These are phyloP conservation scores for Apiospora kogelbergensis DNA, from an alignment of 2,329 filamentous ascomycete genomes.

Conservation along the genomic window DNA sequence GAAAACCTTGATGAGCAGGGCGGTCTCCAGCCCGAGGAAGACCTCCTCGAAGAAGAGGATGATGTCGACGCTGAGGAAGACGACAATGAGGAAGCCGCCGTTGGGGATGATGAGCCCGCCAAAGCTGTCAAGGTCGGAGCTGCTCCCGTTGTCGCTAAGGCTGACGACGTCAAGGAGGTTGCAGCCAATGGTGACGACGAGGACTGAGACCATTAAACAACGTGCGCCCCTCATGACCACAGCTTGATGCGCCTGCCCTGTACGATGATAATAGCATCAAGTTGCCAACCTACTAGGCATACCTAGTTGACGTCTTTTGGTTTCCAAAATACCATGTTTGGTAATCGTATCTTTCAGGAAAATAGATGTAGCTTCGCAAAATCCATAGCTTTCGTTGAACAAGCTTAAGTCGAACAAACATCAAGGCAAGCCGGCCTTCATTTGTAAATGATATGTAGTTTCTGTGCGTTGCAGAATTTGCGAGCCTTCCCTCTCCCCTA, in stretches of 20 bases:
- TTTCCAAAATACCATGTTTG: background rate
- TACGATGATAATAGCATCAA: background rate
- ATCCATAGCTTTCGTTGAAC: background rate
- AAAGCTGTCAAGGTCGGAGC: constrained; percentile 26
- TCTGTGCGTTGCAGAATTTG: background rate
- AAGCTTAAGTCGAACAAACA: background rate
- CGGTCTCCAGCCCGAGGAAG: constrained; percentile 23
- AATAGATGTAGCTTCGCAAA: background rate
- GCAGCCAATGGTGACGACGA: constrained; percentile 12
- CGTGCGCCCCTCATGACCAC: background rate
- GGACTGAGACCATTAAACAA: background rate
- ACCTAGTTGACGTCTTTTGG: background rate
- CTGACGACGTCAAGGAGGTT: background rate
- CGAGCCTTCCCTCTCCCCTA: too few species aligned
- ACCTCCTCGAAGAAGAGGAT: constrained; percentile 19
- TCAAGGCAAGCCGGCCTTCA: background rate
- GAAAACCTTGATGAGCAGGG: constrained; percentile 23
- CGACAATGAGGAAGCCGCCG: constrained; percentile 18
- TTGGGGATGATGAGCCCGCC: constrained; percentile 20
- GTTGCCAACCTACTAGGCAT: background rate
- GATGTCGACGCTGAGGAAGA: constrained; percentile 23
- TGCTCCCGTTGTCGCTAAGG: constrained; percentile 7
- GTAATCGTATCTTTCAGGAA: background rate
- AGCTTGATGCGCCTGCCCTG: background rate
- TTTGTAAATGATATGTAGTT: background rate